Base-by-base conservation (phyloP, 441 rosid genomes). In the Gossypium gossypioides region DNA sequence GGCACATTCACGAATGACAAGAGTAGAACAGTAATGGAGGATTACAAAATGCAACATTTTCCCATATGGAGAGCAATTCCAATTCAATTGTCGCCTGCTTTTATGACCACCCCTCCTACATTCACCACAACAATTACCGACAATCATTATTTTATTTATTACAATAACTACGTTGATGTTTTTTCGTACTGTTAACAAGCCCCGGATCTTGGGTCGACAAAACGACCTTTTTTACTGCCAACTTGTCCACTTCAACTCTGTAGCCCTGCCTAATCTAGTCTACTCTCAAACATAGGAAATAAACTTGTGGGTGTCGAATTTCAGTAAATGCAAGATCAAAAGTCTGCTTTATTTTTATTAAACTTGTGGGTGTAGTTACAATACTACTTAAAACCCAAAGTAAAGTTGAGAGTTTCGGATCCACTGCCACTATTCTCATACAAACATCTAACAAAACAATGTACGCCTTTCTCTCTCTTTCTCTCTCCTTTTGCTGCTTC, bases 51-150 rank as follows among this genome's bases (percentile, higher is more conserved):
- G 18, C 63, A 24, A 6, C 55, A 46, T 56, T n/a, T 68, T 9
- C 52, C 34, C 15, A 15, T 25, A 21, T 74, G 27, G 46, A 19
- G 76, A 44, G 46, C 22, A 54, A 37, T 34, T 69, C 57, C 78
- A 59, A 77, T 4, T 29, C 55, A 55, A 21, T 78, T 80, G 78
- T 82, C 81, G 74, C 63, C 77, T 73, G 81, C 69, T 24, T 27
- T 16, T 32, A 65, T 71, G 78, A 76, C 84, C 77, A 83, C n/a
- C 24, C 29, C 12, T 19, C 69, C 37, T 9, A 48, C 57, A 48
- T 67, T 67, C 15, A 67, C 40, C 51, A 50, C 22, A 67, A 50
- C 21, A 40, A 40, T 25, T 25, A 15, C 71, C 44, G 21, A 67
- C 21, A 44, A 7, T 0, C 29, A 2, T 25, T 15, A 7, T 50